phyloP scores from a whole-genome alignment of 139 green algal genomes.

The Chlamydomonas applanata region DNA sequence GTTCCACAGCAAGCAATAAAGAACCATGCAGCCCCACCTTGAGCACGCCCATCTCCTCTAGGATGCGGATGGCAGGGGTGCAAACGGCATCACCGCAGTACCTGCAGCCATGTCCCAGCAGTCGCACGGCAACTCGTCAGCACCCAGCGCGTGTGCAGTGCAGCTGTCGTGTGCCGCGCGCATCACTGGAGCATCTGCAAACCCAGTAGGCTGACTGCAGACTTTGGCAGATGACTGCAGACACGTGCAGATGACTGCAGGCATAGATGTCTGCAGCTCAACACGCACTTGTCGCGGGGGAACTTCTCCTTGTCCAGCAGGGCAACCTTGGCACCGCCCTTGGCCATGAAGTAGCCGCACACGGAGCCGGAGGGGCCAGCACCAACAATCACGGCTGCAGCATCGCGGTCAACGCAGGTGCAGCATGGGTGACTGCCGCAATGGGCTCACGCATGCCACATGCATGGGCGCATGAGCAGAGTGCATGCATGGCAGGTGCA shows the following conservation, averaged over 20 bases:
- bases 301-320: slow-evolving; percentile 89
- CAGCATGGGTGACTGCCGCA: no score
- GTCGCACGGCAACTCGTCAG: background rate
- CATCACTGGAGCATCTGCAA: no score
- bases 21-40: slow-evolving; percentile 9
- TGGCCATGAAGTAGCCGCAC: slow-evolving; percentile 70
- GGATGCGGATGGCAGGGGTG: slow-evolving; percentile 79
- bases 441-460: no score
- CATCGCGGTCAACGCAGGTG: background rate
- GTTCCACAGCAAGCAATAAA: no score
- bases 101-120: slow-evolving; percentile 28
- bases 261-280: background rate
- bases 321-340: slow-evolving; percentile 74
- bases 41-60: slow-evolving; percentile 65
- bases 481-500: no score
- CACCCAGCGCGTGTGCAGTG: no score
- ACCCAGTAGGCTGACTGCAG: no score
- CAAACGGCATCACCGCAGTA: slow-evolving; percentile 84
- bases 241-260: no score
- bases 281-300: slow-evolving; percentile 58
- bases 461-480: no score
- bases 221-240: no score
- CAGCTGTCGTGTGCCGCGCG: no score
- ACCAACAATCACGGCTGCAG: slow-evolving; percentile 77
- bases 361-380: slow-evolving; percentile 78